A percentile compares a stretch with the other conserved stretches of the same genome.
Conservation (phyloP, 352 stramenopile species). For the Globisporangium takayamanum region DNA sequence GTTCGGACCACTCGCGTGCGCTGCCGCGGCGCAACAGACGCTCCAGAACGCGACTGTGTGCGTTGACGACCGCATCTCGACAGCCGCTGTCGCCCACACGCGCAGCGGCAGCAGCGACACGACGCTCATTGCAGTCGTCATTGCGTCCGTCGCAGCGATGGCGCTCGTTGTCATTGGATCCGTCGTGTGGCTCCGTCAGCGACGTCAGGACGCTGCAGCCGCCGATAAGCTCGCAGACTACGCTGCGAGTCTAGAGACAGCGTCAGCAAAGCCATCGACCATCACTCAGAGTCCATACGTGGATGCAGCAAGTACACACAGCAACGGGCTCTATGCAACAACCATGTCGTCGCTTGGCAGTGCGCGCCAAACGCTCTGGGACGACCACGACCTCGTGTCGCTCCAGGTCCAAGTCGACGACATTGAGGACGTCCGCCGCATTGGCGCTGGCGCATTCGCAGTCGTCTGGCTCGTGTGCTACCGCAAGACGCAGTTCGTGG, state of each 20-base stretch:
- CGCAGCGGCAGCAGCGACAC: background rate
- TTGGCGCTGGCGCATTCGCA: slow-evolving; percentile 40
- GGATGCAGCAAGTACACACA: background rate
- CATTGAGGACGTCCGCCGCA: slow-evolving; percentile 39
- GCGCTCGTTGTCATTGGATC: too few relatives aligned
- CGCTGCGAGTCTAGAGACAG: too few relatives aligned
- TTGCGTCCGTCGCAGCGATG: slow-evolving; percentile 1
- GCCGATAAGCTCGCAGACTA: too few relatives aligned
- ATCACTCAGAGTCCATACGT: too few relatives aligned
- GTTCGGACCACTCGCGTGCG: slow-evolving; percentile 5
- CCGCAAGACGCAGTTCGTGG: slow-evolving; percentile 26
- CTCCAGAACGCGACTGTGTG: slow-evolving; percentile 4
- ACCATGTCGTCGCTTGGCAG: background rate
- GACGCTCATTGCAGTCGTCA: slow-evolving; percentile 4
- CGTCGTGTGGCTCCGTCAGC: too few relatives aligned
- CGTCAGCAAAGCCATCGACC: too few relatives aligned
- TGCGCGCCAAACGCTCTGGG: slow-evolving; percentile 30
- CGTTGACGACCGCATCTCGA: background rate
- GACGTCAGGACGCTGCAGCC: too few relatives aligned
- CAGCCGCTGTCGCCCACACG: background rate
- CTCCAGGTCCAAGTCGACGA: slow-evolving; percentile 38
- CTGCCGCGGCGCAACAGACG: background rate
- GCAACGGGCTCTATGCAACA: background rate
- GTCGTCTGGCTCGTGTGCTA: slow-evolving; percentile 47
- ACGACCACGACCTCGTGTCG: slow-evolving; percentile 46